These are phyloP conservation scores for Suillus lakei DNA, from an alignment of 768 basidiomycete species.

Conservation along the genomic window DNA sequence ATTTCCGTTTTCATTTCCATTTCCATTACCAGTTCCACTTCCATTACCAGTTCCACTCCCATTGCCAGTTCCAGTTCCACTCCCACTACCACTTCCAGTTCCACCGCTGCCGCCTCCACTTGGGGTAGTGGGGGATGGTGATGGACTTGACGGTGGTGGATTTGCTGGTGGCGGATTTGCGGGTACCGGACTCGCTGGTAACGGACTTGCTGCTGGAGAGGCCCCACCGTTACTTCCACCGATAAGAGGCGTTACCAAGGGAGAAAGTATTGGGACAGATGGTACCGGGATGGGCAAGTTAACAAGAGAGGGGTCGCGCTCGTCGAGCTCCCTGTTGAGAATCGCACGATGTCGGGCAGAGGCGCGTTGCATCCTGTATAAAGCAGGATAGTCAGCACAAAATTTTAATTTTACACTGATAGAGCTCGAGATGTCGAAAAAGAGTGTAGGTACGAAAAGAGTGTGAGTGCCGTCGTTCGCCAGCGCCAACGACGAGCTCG, in stretches of 20 bases:
- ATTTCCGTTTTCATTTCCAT: not conserved
- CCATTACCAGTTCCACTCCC: not conserved
- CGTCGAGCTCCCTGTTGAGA: constrained; percentile 27
- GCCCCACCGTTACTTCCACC: constrained; percentile 18
- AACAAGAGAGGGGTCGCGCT: constrained; percentile 45
- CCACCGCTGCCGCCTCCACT: constrained; percentile 10
- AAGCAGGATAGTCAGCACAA: constrained; percentile 15
- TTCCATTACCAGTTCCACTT: constrained; percentile 1
- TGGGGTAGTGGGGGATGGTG: constrained; percentile 8
- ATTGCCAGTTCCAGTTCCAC: not conserved
- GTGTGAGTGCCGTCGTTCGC: constrained; percentile 22
- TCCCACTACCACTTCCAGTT: not conserved
- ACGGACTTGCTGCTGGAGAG: constrained; percentile 7
- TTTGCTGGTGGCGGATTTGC: not conserved
- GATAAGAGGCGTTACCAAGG: constrained; percentile 41
- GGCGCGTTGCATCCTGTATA: constrained; percentile 19
- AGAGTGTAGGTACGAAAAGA: constrained; percentile 27
- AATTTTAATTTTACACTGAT: constrained; percentile 7
- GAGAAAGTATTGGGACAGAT: constrained; percentile 45
- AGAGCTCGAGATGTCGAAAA: constrained; percentile 15
- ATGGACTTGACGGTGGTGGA: constrained; percentile 6
- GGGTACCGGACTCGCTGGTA: constrained; percentile 6
- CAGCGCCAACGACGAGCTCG: constrained; percentile 13
- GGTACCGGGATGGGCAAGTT: constrained; percentile 44
- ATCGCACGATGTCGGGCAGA: constrained; percentile 17